phyloP scores from a whole-genome alignment of 1,284 basidiomycete genomes.

The Naganishia sp. region DNA sequence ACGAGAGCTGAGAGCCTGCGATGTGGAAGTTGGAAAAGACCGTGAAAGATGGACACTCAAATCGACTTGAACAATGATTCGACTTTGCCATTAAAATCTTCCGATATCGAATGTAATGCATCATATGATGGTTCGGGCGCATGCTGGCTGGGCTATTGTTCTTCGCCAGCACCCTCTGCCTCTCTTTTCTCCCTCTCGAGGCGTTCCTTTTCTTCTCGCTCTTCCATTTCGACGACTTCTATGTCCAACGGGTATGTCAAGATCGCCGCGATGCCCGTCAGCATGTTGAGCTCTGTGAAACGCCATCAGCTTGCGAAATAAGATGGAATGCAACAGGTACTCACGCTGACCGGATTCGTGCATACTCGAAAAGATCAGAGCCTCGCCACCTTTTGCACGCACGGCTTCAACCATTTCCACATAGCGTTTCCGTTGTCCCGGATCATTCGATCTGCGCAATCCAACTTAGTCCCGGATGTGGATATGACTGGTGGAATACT shows the following conservation, averaged over 20 bases:
- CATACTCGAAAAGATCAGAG: constrained; percentile 97
- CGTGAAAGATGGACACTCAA: not conserved
- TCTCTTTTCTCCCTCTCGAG: constrained; percentile 53
- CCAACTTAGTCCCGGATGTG: constrained; percentile 1
- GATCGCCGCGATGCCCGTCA: constrained; percentile 94
- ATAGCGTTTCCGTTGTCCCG: constrained; percentile 74
- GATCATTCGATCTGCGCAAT: constrained; percentile 66
- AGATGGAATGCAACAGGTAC: constrained; percentile 42
- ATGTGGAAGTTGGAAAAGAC: not conserved
- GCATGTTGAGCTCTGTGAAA: constrained; percentile 79
- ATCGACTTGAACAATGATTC: not conserved
- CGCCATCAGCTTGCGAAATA: constrained; percentile 9
- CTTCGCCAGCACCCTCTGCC: not conserved
- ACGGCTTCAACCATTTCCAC: constrained; percentile 88
- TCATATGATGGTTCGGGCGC: not conserved
- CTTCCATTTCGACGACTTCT: constrained; percentile 89
- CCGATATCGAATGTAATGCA: not conserved
- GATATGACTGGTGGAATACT: constrained; percentile 34
- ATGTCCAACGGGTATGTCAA: constrained; percentile 94
- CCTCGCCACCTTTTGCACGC: constrained; percentile 83
- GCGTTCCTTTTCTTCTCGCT: constrained; percentile 67
- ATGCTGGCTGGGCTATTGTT: not conserved
- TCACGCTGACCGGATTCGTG: constrained; percentile 95
- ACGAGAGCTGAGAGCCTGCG: not conserved
- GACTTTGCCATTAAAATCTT: not conserved